These are phyloP conservation scores for Solanum hybrid DNA, from an alignment of 305 asterid species.

Conservation along the genomic window DNA sequence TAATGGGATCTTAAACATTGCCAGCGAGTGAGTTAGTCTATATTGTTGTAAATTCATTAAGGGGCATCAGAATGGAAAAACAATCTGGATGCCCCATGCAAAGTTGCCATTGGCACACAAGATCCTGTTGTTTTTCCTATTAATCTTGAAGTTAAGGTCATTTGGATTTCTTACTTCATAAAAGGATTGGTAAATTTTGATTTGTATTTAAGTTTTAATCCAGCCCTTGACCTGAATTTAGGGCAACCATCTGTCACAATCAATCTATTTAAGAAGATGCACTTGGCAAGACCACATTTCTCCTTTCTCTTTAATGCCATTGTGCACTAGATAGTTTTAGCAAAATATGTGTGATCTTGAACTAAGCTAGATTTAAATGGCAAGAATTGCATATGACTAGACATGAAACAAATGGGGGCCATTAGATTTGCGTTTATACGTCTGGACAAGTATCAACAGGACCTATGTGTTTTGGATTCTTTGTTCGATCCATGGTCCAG, in stretches of 20 bases:
- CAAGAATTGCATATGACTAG: conserved; percentile 14
- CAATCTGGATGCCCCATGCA: not conserved
- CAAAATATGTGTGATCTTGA: conserved; percentile 9
- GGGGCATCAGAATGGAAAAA: not conserved
- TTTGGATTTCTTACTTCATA: not conserved
- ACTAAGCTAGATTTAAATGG: not conserved
- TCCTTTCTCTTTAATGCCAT: not conserved
- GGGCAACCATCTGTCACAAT: not conserved
- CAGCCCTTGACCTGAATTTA: not conserved
- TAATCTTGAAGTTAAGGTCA: not conserved
- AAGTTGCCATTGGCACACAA: not conserved
- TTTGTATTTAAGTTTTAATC: not conserved
- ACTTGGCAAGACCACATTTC: not conserved
- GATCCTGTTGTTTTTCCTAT: not conserved
- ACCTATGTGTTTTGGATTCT: conserved; percentile 8
- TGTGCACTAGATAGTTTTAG: conserved; percentile 9
- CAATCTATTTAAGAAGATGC: not conserved
- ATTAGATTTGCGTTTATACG: conserved; percentile 6
- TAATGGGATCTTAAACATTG: not conserved
- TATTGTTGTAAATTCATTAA: not conserved
- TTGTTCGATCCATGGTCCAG: conserved; percentile 14
- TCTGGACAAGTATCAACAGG: not conserved
- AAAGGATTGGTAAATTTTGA: not conserved
- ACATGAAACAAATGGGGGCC: conserved; percentile 17
- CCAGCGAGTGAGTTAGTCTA: not conserved